Evolutionary conservation across 2,329 filamentous ascomycete genomes (phyloP).

Genomic region (Fusarium miscanthi): DNA sequence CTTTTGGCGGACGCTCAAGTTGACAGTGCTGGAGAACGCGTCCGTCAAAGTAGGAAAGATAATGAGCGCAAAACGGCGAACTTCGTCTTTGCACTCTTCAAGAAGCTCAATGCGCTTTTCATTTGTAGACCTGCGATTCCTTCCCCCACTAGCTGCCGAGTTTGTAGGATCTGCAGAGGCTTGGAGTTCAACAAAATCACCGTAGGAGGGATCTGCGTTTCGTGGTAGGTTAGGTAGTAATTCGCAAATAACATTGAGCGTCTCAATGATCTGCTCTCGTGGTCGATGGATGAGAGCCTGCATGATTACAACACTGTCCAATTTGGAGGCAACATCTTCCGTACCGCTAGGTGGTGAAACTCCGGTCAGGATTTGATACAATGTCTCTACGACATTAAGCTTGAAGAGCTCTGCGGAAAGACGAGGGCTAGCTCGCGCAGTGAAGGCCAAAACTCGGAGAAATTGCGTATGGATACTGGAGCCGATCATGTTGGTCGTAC

Average conservation of each 20-base stretch:
- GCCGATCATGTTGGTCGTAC: slow-evolving; percentile 94
- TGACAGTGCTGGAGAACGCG: slow-evolving; percentile 97
- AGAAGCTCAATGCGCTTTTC: slow-evolving; percentile 87
- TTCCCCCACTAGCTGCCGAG: slow-evolving; percentile 49
- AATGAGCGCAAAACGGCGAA: slow-evolving; percentile 92
- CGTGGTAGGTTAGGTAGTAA: slow-evolving; percentile 80
- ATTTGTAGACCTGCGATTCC: slow-evolving; percentile 64
- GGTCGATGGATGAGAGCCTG: slow-evolving; percentile 96
- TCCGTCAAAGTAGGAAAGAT: slow-evolving; percentile 95
- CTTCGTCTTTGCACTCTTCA: slow-evolving; percentile 83
- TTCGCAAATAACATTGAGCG: slow-evolving; percentile 96
- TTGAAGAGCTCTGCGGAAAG: slow-evolving; percentile 92
- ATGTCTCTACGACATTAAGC: slow-evolving; percentile 95
- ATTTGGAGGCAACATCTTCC: slow-evolving; percentile 82
- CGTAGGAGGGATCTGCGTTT: slow-evolving; percentile 57
- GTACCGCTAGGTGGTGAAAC: slow-evolving; percentile 87
- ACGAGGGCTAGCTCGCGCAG: slow-evolving; percentile 86
- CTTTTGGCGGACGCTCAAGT: slow-evolving; percentile 92
- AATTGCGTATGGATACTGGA: slow-evolving; percentile 97
- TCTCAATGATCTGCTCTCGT: slow-evolving; percentile 95
- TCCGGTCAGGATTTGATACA: slow-evolving; percentile 96
- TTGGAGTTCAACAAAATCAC: slow-evolving; percentile 59
- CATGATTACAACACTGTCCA: slow-evolving; percentile 98
- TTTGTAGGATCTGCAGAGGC: slow-evolving; percentile 54
- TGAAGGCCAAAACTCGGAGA: slow-evolving; percentile 89